Evolutionary conservation across 2,329 filamentous ascomycete species (phyloP), one percentile per base, ranked within the genome.

Genomic region (Coniochaeta ligniaria): DNA sequence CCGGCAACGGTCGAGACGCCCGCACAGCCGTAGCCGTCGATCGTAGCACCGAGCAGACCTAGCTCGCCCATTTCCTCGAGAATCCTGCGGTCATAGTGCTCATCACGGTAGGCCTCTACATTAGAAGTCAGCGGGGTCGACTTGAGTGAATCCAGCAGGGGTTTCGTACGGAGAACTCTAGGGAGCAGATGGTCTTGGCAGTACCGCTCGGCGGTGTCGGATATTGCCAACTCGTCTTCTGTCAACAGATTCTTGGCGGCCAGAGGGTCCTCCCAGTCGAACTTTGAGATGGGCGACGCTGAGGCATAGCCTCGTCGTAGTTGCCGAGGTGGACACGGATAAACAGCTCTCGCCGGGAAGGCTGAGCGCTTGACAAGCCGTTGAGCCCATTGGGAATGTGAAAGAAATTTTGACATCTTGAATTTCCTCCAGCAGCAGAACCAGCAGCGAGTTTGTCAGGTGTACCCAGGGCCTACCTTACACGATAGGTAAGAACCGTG

Each of bases 211-310:
- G 94, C 94, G 6, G 92, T 96, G 69, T 97, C 92, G 47, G 89
- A 83, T 66, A 99, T 94, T 16, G 93, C 92, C 65, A 91, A 72
- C 75, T 99, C 95, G 62, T 99, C 95, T 66, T 96, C 91, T 1
- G 92, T 96, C 69, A 92, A 83, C 52, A 96, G 77, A 69, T 86
- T 89, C 69, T 86, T 87, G 38, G 88, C 81, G 28, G 82, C 83
- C 61, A 99, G 80, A 22, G 95, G 93, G 71, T 99, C 95, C 73
- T 95, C 84, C 94, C 95, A 99, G 73, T 96, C 87, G 74, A 97
- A 98, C 22, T 45, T 31, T 5, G 38, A 58, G 35, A 58, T 58
- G 14, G 56, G 56, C 26, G 56, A 58, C 24, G 56, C 56, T 16
- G 56, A 58, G 6, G 56, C 38, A 45, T 58, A 58, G 24, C 16